Percentiles rank a stretch among this genome's conserved stretches.
Conservation (phyloP, 2,329 filamentous ascomycete species). For the Nothomitra cinnamomea region DNA sequence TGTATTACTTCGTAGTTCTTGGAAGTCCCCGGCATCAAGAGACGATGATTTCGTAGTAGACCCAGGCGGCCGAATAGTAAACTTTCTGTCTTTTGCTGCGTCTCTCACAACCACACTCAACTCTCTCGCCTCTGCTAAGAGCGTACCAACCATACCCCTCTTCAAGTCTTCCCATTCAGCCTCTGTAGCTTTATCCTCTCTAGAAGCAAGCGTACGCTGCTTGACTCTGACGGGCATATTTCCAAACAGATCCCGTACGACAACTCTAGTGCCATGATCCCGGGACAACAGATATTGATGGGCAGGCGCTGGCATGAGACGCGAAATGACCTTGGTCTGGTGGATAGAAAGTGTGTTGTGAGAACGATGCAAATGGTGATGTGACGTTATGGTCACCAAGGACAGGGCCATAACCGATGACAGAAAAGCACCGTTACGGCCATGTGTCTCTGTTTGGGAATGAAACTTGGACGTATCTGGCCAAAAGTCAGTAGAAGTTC, state of each 20-base stretch:
- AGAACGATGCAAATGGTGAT: conserved; percentile 40
- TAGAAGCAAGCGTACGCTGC: conserved; percentile 42
- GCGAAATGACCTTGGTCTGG: conserved; percentile 46
- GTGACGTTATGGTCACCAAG: conserved; percentile 59
- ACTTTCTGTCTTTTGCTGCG: conserved; percentile 20
- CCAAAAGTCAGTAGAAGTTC: conserved; percentile 5
- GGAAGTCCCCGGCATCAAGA: not conserved
- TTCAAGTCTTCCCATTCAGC: conserved; percentile 51
- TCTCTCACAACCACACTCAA: conserved; percentile 45
- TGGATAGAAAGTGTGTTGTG: conserved; percentile 53
- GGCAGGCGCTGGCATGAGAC: conserved; percentile 42
- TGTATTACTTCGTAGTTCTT: not conserved
- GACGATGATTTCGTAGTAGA: not conserved
- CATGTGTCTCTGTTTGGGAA: conserved; percentile 33
- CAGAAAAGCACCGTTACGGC: conserved; percentile 57
- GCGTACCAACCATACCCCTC: conserved; percentile 39
- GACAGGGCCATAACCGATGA: conserved; percentile 61
- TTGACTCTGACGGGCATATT: conserved; percentile 83
- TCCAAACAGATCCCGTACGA: conserved; percentile 69
- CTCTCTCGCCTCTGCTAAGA: conserved; percentile 50
- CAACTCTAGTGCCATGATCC: conserved; percentile 56
- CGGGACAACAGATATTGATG: conserved; percentile 39
- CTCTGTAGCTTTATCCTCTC: conserved; percentile 33
- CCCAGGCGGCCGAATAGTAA: conserved; percentile 12
- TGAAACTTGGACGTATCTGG: conserved; percentile 65